Evolutionary conservation across 768 basidiomycete species (phyloP), one percentile per base, ranked within the genome.

Genomic region (Rhizopogon vinicolor): DNA sequence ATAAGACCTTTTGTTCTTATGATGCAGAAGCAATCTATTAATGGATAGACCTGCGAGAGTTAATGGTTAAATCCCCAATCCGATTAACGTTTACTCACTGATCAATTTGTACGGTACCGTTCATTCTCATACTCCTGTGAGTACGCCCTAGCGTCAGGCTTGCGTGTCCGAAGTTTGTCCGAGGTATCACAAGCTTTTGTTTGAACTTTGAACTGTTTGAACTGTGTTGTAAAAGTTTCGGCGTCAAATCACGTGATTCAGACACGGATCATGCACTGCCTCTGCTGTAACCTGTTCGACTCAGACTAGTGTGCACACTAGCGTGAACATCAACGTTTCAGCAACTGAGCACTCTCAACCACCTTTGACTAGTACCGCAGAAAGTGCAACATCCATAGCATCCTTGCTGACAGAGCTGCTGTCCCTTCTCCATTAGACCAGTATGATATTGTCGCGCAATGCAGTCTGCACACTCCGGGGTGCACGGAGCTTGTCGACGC

Each of bases 401-500:
- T 5, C 18, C 19, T 22, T 14, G 19, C 7, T 33, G 18, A 45
- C n/a, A 31, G 10, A 18, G 3, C 5, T 25, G 25, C 8, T 33
- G 2, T 19, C 19, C n/a, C 10, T 7, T 33, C 18, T 29, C 16
- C 28, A 31, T 46, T 31, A 33, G 6, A 40, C 14, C 14, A 7
- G 7, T 35, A 48, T 48, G 46, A 71, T 69, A 62, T 39, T 71
- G 35, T 57, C 58, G 43, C 70, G 71, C 40, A 62, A 54, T 25
- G 16, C 56, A 14, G 6, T 63, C 25, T 22, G 22, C 0, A 53
- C 59, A 33, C 51, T 65, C 18, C 59, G 56, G 42, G 44, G 39
- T 25, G 56, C 50, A 14, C 60, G 33, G 42, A 45, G 72, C 42
- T 68, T 91, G 66, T 93, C 91, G 7, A 79, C 76, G 54, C 78